Evolutionary conservation across 2,329 filamentous ascomycete species (phyloP), one percentile per base, ranked within the genome.

Genomic region (Madurella fahalii): DNA sequence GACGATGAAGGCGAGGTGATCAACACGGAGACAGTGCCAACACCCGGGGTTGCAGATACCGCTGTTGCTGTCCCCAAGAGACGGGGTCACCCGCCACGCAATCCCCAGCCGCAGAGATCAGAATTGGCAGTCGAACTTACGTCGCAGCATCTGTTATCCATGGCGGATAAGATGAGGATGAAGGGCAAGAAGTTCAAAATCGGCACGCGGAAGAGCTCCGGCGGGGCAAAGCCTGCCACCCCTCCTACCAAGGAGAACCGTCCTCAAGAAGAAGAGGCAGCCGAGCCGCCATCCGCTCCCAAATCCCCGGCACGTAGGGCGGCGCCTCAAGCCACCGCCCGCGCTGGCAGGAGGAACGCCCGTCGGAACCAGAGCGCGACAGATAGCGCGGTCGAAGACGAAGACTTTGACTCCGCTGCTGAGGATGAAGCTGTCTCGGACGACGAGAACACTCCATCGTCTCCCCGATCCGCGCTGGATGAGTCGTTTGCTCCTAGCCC

Each of bases 111-210:
- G 25, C 25, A 7, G 30, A 53, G 9, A 40, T 4, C 52, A 58
- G 31, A 50, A 30, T 31, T 57, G 0, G n/a, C 53, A 2, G 50
- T 60, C 2, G 62, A 59, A 15, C 30, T 57, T 2, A 32, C 53
- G 5, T 59, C 56, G 1, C 64, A 63, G 11, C 66, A 70, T 11
- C 74, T 78, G 46, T 71, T 83, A 70, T 83, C 81, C 5, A 77
- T 84, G 76, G 74, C 75, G 39, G 80, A 83, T 61, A 74, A 79
- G n/a, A 77, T 82, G 73, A 78, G 75, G 34, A 68, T 80, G 2
- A 73, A 69, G 49, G 80, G 80, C 11, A 82, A 75, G 65, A 77
- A 73, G 50, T 74, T 83, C 59, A 80, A 75, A 66, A 82, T 83
- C 43, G 69, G 71, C 18, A 67, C 68, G 52, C 69, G 70, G 13